phyloP scores from a whole-genome alignment of 139 green algal species.

The Volvox reticuliferus region DNA sequence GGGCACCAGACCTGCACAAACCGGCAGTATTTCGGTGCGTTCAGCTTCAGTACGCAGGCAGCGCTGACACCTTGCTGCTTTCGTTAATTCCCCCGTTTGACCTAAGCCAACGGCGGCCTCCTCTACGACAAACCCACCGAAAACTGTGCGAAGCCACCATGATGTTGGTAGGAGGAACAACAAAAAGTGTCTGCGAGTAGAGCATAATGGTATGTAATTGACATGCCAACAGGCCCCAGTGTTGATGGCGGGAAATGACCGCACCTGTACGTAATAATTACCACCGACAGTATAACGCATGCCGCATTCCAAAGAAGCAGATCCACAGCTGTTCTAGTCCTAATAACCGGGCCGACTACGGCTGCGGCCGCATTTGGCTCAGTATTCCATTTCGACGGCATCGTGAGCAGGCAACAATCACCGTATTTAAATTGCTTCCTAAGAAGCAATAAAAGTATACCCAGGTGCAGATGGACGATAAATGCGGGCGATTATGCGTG shows the following conservation, averaged over 20 bases:
- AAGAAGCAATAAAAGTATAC: too few species aligned
- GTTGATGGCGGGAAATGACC: conserved; percentile 20
- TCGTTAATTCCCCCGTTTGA: too few species aligned
- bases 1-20: neutral
- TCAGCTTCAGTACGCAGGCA: too few species aligned
- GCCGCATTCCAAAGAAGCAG: neutral
- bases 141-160: neutral
- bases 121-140: conserved; percentile 2
- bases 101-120: too few species aligned
- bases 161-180: neutral
- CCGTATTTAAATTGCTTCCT: too few species aligned
- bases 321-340: neutral
- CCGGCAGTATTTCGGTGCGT: too few species aligned
- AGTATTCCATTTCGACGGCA: conserved; percentile 25
- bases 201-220: neutral
- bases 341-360: neutral
- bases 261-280: neutral
- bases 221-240: neutral
- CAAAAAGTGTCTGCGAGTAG: neutral
- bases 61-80: too few species aligned
- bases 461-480: too few species aligned
- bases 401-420: neutral
- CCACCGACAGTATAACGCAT: neutral
- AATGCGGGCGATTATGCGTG: too few species aligned
- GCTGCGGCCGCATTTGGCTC: neutral